Conservation (phyloP, 768 basidiomycete genomes). For the Ramaria sp. region DNA sequence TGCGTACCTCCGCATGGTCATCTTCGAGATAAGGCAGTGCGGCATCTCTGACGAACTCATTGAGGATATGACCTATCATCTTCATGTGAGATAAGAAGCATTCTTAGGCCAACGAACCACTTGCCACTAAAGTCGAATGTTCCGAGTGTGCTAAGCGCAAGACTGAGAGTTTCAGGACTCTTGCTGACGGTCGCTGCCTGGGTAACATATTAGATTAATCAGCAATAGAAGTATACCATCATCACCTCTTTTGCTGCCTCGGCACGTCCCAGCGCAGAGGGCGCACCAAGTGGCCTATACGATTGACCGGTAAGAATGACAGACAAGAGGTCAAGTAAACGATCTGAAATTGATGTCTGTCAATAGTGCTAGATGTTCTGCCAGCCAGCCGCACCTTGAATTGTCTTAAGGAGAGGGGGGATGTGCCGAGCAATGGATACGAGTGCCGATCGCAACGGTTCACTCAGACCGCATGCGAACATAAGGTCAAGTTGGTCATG, state of each 20-base stretch:
- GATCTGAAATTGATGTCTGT: conserved; percentile 40
- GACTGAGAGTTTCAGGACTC: conserved; percentile 55
- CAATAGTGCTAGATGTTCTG: background rate
- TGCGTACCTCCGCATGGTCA: conserved; percentile 77
- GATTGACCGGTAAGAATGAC: conserved; percentile 70
- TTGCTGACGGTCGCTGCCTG: conserved; percentile 45
- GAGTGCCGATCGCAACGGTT: conserved; percentile 76
- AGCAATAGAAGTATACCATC: background rate
- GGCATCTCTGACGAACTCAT: conserved; percentile 89
- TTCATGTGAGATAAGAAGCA: conserved; percentile 1
- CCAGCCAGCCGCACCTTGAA: conserved; percentile 55
- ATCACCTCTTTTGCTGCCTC: conserved; percentile 28
- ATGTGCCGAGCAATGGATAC: conserved; percentile 79
- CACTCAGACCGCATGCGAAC: conserved; percentile 89
- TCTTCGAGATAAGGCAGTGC: conserved; percentile 92
- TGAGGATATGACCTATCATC: conserved; percentile 71
- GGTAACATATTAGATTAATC: background rate
- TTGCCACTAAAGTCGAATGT: conserved; percentile 90
- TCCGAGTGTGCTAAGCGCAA: conserved; percentile 81
- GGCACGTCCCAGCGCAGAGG: conserved; percentile 44
- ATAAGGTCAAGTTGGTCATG: conserved; percentile 96
- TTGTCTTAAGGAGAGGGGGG: conserved; percentile 79
- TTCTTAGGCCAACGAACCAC: conserved; percentile 9
- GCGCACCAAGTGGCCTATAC: conserved; percentile 85
- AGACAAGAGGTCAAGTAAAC: conserved; percentile 79